phyloP scores from a whole-genome alignment of 139 green algal genomes.

The Closterium sp. region DNA sequence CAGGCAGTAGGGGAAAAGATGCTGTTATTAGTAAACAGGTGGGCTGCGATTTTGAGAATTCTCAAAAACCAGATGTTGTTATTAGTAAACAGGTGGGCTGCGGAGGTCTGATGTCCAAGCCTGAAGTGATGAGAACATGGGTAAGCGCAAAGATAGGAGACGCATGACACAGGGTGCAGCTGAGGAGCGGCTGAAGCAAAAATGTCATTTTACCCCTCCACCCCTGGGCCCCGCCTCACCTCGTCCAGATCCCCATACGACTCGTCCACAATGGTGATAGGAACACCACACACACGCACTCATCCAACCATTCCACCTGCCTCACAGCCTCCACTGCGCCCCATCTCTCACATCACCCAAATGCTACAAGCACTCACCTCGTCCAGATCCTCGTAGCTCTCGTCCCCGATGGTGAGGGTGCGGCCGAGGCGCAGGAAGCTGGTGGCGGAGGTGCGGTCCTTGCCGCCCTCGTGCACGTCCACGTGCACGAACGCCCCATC shows the following conservation, averaged over 20 bases:
- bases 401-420: slow-evolving; percentile 61
- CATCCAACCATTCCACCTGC: neutral
- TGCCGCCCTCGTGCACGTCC: slow-evolving; percentile 63
- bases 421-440: slow-evolving; percentile 56
- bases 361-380: slow-evolving; percentile 71
- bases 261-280: slow-evolving; percentile 63
- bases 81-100: too few relatives aligned
- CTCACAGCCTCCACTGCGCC: too few relatives aligned
- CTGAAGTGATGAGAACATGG: too few relatives aligned
- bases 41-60: too few relatives aligned
- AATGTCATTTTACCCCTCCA: too few relatives aligned
- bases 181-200: too few relatives aligned
- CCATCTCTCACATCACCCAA: slow-evolving; percentile 67
- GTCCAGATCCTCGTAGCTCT: slow-evolving; percentile 77
- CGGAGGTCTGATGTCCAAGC: too few relatives aligned
- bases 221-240: slow-evolving; percentile 61
- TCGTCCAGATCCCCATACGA: slow-evolving; percentile 65
- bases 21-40: too few relatives aligned
- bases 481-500: slow-evolving; percentile 53
- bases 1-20: too few relatives aligned
- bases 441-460: slow-evolving; percentile 43
- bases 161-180: too few relatives aligned
- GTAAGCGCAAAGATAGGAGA: too few relatives aligned
- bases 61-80: too few relatives aligned
- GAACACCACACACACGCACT: slow-evolving; percentile 30